A percentile compares a stretch with the other conserved stretches of the same genome.
Evolutionary conservation across 148 eudicot genomes (phyloP).

Genomic region (Selenicereus undatus): DNA sequence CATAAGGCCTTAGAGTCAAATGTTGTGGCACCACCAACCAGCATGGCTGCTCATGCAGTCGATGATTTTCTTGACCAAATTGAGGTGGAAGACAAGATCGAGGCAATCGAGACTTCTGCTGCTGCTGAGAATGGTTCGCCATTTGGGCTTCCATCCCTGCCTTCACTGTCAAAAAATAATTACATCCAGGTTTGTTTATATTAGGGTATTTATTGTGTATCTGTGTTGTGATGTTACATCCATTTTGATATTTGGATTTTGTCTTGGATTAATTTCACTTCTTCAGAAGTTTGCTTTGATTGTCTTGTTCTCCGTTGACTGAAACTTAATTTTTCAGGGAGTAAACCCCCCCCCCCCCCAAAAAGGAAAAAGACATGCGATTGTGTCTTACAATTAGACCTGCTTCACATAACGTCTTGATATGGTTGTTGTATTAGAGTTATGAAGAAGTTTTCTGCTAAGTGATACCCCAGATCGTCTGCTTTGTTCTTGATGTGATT

Average conservation of each 20-base stretch:
- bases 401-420: neutral
- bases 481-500: neutral
- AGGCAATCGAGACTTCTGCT: slow-evolving; percentile 28
- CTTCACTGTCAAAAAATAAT: slow-evolving; percentile 41
- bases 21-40: slow-evolving; percentile 48
- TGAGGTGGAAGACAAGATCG: slow-evolving; percentile 42
- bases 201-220: neutral
- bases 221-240: neutral
- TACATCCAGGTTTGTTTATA: slow-evolving; percentile 50
- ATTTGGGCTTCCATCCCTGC: slow-evolving; percentile 47
- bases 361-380: too few species aligned
- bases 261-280: neutral
- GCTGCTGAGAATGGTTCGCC: slow-evolving; percentile 30
- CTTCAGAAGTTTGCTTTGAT: neutral
- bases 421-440: neutral
- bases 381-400: neutral
- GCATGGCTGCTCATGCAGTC: slow-evolving; percentile 77
- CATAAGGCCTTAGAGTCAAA: slow-evolving; percentile 37
- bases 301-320: neutral
- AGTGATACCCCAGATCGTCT: neutral
- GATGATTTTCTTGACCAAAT: slow-evolving; percentile 55
- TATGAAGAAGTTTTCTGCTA: neutral
- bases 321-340: neutral
- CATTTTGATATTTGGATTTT: slow-evolving; percentile 3
- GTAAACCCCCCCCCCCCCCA: too few species aligned